phyloP scores from a whole-genome alignment of 371 early-diverging fungal species.

The Lichtheimia corymbifera region DNA sequence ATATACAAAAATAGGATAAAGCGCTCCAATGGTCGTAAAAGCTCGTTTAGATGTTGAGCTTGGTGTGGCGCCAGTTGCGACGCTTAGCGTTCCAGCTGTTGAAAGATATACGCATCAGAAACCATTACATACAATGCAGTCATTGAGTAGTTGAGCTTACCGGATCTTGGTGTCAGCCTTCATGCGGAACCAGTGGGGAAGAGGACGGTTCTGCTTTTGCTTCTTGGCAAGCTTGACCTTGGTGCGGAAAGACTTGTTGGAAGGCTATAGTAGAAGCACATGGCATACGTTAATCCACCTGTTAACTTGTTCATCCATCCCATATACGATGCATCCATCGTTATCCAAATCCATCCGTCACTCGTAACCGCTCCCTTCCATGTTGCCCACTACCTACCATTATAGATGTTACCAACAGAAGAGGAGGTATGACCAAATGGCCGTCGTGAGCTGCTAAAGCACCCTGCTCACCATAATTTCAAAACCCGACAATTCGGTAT shows the following conservation, averaged over 20 bases:
- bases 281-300: conserved; percentile 3
- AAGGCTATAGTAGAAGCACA: conserved; percentile 63
- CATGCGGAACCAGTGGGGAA: conserved; percentile 97
- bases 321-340: too few species aligned
- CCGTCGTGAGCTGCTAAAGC: too few species aligned
- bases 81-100: conserved; percentile 94
- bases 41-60: conserved; percentile 81
- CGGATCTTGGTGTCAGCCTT: conserved; percentile 94
- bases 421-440: too few species aligned
- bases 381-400: too few species aligned
- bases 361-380: too few species aligned
- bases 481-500: too few species aligned
- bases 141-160: conserved; percentile 36
- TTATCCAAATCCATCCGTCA: too few species aligned
- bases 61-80: conserved; percentile 97
- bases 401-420: too few species aligned
- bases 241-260: conserved; percentile 94
- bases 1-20: background rate
- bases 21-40: background rate
- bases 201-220: conserved; percentile 97
- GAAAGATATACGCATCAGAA: background rate
- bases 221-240: conserved; percentile 99
- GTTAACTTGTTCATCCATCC: conserved; percentile 2
- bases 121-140: background rate
- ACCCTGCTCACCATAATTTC: too few species aligned